Evolutionary conservation across 345 rosid species (phyloP), one percentile per base, ranked within the genome.

Genomic region (Abelmoschus esculentus): DNA sequence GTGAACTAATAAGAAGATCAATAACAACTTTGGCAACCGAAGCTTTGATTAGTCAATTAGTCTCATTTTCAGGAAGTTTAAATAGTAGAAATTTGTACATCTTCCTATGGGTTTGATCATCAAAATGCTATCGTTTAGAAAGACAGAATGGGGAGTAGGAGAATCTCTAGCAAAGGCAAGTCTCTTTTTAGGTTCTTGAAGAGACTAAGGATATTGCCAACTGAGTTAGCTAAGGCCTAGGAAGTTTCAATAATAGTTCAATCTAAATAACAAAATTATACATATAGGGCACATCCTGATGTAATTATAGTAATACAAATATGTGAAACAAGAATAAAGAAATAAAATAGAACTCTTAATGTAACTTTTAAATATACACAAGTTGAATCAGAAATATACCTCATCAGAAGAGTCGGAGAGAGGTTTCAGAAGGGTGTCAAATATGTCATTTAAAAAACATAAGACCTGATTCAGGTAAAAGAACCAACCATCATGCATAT

Each of bases 371-470:
- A 3, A 28, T 15, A 68, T 6, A 42, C 3, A 14, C 15, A 73
- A 55, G 12, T 14, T 49, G 53, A 42, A 64, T 2, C 70, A 70
- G 38, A 66, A 55, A 60, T 74, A 82, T 82, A 95, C 99, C 86
- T 87, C 82, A 74, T 95, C 96, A 31, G 96, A 86, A 74, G 95
- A 84, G 80, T 95, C 99, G 28, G 97, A 92, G 31, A 96, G 79
- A 52, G 90, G 96, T 82, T 86, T 86, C 77, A 96, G 75, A 59
- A 96, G 96, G 6, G 93, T 89, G 70, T 92, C 96, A 60, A 96
- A 87, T 78, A 96, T 89, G 76, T 96, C 93, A 59, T 86, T 85
- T 75, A 92, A 81, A 76, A 80, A 89, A 74, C 82, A 56, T 67
- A 96, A 69, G 58, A 90, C 99, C 98, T 96, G 92, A 70, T 72